These are phyloP conservation scores for Xylaria sp. DNA, from an alignment of 495 filamentous ascomycete genomes.

Conservation along the genomic window DNA sequence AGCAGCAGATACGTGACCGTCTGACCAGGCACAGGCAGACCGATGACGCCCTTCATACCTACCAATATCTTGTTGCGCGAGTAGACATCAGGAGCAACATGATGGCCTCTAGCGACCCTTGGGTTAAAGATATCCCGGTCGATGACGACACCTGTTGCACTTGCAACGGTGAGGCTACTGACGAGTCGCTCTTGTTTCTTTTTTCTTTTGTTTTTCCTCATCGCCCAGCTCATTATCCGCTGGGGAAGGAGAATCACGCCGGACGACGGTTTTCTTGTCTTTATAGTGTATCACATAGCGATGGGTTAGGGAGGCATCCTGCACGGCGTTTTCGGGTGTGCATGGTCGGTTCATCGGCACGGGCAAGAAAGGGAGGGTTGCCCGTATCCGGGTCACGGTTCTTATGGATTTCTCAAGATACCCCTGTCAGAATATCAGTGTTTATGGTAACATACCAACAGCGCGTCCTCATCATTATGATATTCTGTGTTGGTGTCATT, in stretches of 20 bases:
- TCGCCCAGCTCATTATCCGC: background rate
- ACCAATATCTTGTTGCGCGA: no score
- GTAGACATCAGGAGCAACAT: no score
- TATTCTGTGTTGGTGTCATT: background rate
- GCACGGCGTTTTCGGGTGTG: conserved; percentile 19
- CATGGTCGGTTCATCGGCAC: background rate
- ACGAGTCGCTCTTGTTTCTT: no score
- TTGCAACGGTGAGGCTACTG: no score
- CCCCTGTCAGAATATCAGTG: conserved; percentile 5
- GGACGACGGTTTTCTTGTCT: background rate
- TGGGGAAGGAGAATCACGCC: no score
- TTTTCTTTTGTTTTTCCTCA: no score
- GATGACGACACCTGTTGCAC: no score
- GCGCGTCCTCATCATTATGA: background rate
- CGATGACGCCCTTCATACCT: no score
- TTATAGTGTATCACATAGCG: background rate
- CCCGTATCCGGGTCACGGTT: background rate
- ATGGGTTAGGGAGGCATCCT: conserved; percentile 14
- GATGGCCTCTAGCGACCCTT: no score
- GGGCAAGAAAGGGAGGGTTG: background rate
- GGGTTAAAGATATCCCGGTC: no score
- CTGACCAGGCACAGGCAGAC: no score
- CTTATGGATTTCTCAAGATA: conserved; percentile 27
- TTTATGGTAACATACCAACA: background rate
- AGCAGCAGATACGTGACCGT: no score